phyloP scores from a whole-genome alignment of 108 stramenopile species.

The Nitzschia sp. region DNA sequence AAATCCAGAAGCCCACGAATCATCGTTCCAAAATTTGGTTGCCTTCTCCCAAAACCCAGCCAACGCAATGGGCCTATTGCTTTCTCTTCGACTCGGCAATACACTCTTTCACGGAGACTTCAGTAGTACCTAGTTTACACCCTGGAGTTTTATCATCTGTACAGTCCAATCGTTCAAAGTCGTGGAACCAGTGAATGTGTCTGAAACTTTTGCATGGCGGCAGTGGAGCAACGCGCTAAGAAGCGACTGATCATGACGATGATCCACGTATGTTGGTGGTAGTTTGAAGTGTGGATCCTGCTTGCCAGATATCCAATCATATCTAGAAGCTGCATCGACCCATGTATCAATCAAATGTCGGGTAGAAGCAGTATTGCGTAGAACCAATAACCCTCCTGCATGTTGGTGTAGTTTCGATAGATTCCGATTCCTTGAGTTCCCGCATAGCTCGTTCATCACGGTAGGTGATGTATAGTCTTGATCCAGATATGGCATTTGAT shows the following conservation, averaged over 20 bases:
- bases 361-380: background rate
- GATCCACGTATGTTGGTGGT: background rate
- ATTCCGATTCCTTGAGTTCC: background rate
- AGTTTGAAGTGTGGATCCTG: background rate
- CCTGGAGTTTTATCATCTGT: background rate
- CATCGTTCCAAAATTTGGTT: no score
- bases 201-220: background rate
- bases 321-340: background rate
- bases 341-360: background rate
- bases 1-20: no score
- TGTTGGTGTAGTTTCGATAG: background rate
- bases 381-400: background rate
- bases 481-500: constrained; percentile 1
- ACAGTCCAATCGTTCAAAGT: background rate
- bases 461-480: background rate
- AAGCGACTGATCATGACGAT: background rate
- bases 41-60: no score
- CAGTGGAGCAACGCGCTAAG: background rate
- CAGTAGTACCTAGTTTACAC: no score
- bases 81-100: no score
- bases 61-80: no score
- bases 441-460: background rate
- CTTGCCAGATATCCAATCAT: background rate
- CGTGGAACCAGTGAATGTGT: background rate
- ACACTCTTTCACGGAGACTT: no score